Evolutionary conservation across 805 yeast genomes (phyloP).

Genomic region (Cephaloascus albidus): DNA sequence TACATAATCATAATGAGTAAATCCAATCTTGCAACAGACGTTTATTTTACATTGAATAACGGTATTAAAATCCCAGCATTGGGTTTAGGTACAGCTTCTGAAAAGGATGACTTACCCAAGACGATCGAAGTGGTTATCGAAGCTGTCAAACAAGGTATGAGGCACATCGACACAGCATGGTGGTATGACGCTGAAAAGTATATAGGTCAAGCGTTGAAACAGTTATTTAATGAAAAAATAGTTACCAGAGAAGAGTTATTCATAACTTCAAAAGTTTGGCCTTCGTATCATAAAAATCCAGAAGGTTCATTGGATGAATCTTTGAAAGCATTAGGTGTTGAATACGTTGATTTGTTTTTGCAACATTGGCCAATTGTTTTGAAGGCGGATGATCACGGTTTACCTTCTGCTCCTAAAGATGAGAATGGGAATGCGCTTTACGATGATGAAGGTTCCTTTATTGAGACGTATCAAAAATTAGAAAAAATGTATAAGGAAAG

Average conservation of each 20-base stretch:
- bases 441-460: slow-evolving; percentile 25
- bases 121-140: slow-evolving; percentile 23
- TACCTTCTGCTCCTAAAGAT: slow-evolving; percentile 25
- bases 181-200: slow-evolving; percentile 23
- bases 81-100: slow-evolving; percentile 28
- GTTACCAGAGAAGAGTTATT: slow-evolving; percentile 31
- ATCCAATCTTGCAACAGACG: neutral
- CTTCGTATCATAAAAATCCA: slow-evolving; percentile 29
- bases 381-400: slow-evolving; percentile 28
- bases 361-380: slow-evolving; percentile 44
- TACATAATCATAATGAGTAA: neutral
- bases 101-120: slow-evolving; percentile 16
- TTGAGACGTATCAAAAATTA: slow-evolving; percentile 17
- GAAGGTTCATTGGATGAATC: slow-evolving; percentile 30
- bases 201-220: slow-evolving; percentile 27
- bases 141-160: slow-evolving; percentile 32
- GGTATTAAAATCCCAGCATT: slow-evolving; percentile 26
- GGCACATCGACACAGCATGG: slow-evolving; percentile 38
- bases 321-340: slow-evolving; percentile 28
- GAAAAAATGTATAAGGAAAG: slow-evolving; percentile 18
- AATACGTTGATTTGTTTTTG: slow-evolving; percentile 34
- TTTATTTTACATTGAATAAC: slow-evolving; percentile 16
- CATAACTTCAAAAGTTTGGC: slow-evolving; percentile 33
- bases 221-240: slow-evolving; percentile 27
- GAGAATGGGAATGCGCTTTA: slow-evolving; percentile 20